A percentile compares a stretch with the other conserved stretches of the same genome.
Conservation (phyloP, 768 basidiomycete species). For the Calocybe indica region DNA sequence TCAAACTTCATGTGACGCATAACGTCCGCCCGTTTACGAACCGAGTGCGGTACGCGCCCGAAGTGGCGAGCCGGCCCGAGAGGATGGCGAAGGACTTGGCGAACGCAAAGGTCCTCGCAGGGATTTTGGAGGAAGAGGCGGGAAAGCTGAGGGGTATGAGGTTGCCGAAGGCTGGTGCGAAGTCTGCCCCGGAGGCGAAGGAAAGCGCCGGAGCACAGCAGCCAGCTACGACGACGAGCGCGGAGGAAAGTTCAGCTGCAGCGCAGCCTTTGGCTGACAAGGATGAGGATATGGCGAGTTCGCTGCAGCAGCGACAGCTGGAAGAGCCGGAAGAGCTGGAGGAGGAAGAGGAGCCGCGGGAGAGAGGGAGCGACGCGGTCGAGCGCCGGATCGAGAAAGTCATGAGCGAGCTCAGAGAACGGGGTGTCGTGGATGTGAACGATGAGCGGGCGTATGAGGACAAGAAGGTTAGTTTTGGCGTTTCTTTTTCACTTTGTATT, state of each 20-base stretch:
- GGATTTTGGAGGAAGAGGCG: slow-evolving; percentile 70
- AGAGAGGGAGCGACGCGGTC: slow-evolving; percentile 71
- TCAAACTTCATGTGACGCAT: slow-evolving; percentile 88
- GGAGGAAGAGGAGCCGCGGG: slow-evolving; percentile 52
- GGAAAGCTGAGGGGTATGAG: slow-evolving; percentile 41
- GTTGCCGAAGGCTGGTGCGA: slow-evolving; percentile 17
- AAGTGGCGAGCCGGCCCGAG: slow-evolving; percentile 74
- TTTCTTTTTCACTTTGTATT: no score
- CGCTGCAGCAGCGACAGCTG: no score
- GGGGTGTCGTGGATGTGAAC: slow-evolving; percentile 49
- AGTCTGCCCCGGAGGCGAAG: slow-evolving; percentile 16
- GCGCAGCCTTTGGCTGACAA: slow-evolving; percentile 21
- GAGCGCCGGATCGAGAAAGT: slow-evolving; percentile 78
- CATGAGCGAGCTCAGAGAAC: slow-evolving; percentile 62
- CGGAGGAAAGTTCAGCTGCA: slow-evolving; percentile 14
- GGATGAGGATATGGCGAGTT: neutral
- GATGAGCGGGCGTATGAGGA: slow-evolving; percentile 63
- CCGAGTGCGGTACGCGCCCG: slow-evolving; percentile 74
- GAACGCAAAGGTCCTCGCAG: slow-evolving; percentile 67
- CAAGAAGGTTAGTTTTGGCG: slow-evolving; percentile 51
- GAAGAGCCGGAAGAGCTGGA: slow-evolving; percentile 34
- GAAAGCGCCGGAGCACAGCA: no score
- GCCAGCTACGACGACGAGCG: no score
- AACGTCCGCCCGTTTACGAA: slow-evolving; percentile 74
- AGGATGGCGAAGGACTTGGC: slow-evolving; percentile 77